Conservation (phyloP, 2,329 filamentous ascomycete genomes). For the Arachnopeziza araneosa region DNA sequence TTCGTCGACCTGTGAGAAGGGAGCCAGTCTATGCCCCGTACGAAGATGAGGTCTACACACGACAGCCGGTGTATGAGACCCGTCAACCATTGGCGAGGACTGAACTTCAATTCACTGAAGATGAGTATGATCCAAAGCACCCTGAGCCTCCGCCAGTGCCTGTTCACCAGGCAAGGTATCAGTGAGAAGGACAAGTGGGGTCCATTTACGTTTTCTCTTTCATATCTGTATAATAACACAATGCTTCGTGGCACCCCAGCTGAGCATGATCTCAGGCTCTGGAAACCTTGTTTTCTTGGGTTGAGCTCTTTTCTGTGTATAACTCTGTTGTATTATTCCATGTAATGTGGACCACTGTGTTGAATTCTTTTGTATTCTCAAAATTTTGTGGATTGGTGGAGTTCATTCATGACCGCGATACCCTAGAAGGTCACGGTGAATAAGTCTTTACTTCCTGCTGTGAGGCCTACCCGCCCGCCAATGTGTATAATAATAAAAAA, state of each 20-base stretch:
- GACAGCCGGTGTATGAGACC: constrained; percentile 26
- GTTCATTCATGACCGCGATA: constrained; percentile 8
- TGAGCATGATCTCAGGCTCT: neutral
- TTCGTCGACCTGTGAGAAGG: constrained; percentile 37
- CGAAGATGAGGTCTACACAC: constrained; percentile 23
- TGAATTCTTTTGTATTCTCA: neutral
- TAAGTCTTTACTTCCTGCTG: neutral
- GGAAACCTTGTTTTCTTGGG: neutral
- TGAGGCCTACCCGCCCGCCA: neutral
- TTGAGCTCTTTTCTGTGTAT: neutral
- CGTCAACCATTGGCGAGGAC: constrained; percentile 16
- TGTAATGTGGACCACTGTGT: neutral
- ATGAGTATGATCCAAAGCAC: constrained; percentile 42
- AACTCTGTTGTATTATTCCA: neutral
- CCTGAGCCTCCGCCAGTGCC: constrained; percentile 29
- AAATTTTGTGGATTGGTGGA: neutral
- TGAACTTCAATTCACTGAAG: constrained; percentile 29
- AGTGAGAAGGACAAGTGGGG: constrained; percentile 15
- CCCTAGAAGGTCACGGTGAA: constrained; percentile 10
- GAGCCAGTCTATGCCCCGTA: constrained; percentile 28
- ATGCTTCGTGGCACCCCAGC: neutral
- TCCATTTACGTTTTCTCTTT: constrained; percentile 12
- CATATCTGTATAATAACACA: neutral
- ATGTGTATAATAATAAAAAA: neutral
- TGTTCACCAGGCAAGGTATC: constrained; percentile 23